Conservation (phyloP, 1,284 basidiomycete genomes). For the Austroboletus novae-zelandiae region DNA sequence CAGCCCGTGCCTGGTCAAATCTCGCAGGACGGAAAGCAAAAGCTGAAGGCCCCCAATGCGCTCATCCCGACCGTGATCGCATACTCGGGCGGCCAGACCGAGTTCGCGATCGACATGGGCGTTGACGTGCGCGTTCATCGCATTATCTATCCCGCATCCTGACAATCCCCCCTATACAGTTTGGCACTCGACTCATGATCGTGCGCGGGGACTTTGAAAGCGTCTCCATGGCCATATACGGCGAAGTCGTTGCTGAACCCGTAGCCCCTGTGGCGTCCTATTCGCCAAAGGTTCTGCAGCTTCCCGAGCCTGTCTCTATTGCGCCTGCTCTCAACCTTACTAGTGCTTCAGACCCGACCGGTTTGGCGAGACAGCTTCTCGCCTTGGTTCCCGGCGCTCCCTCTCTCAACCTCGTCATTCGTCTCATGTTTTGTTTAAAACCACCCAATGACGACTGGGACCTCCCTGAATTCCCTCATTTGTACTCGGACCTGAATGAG, state of each 20-base stretch:
- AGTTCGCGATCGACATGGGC: slow-evolving; percentile 70
- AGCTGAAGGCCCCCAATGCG: slow-evolving; percentile 59
- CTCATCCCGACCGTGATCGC: slow-evolving; percentile 70
- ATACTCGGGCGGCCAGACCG: slow-evolving; percentile 65
- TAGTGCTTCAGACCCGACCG: slow-evolving; percentile 55
- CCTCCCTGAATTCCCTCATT: slow-evolving; percentile 63
- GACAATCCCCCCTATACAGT: slow-evolving; percentile 39
- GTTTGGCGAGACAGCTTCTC: slow-evolving; percentile 58
- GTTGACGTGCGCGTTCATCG: slow-evolving; percentile 45
- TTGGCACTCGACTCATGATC: slow-evolving; percentile 75
- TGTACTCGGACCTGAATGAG: slow-evolving; percentile 55
- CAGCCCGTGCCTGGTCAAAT: slow-evolving; percentile 35
- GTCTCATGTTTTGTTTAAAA: slow-evolving; percentile 74
- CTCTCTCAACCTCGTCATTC: slow-evolving; percentile 56
- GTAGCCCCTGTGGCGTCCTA: slow-evolving; percentile 11
- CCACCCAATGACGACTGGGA: slow-evolving; percentile 75
- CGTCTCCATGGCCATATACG: slow-evolving; percentile 46
- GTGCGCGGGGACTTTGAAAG: slow-evolving; percentile 66
- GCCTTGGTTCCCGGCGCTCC: slow-evolving; percentile 58
- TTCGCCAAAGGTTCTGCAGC: slow-evolving; percentile 14
- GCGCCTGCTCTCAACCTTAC: slow-evolving; percentile 54
- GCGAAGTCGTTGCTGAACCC: slow-evolving; percentile 23
- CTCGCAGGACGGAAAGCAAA: slow-evolving; percentile 52
- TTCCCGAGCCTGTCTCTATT: slow-evolving; percentile 18
- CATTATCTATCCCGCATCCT: slow-evolving; percentile 2